Conservation (phyloP, 73 alveolate species). For the Paramecium tetraurelia region DNA sequence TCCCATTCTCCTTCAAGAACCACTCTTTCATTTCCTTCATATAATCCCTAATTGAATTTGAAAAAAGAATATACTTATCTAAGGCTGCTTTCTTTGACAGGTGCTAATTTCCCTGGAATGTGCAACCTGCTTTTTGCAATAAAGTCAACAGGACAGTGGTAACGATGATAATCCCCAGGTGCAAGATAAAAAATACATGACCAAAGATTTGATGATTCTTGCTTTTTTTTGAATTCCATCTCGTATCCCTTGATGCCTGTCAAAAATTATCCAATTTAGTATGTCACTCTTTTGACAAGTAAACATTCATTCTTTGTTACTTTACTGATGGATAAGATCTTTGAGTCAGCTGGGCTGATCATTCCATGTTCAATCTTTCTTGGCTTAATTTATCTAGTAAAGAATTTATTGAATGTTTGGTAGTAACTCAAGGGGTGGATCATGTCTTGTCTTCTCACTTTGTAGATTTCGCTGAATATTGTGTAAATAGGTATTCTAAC, state of each 20-base stretch:
- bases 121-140: slow-evolving; percentile 74
- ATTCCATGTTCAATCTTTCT: slow-evolving; percentile 51
- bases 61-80: slow-evolving; percentile 60
- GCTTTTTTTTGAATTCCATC: not conserved
- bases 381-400: slow-evolving; percentile 72
- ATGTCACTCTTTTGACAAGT: slow-evolving; percentile 60
- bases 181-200: slow-evolving; percentile 72
- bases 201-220: slow-evolving; percentile 33
- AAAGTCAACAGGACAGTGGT: slow-evolving; percentile 79
- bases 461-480: slow-evolving; percentile 46
- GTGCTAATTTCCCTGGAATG: slow-evolving; percentile 77
- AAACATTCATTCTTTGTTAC: slow-evolving; percentile 37
- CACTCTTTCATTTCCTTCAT: slow-evolving; percentile 84
- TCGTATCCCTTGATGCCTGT: slow-evolving; percentile 52
- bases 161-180: slow-evolving; percentile 91
- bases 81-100: slow-evolving; percentile 75
- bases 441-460: slow-evolving; percentile 49
- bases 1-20: slow-evolving; percentile 84
- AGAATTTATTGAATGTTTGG: slow-evolving; percentile 74
- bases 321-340: slow-evolving; percentile 36
- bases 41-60: slow-evolving; percentile 28
- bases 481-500: slow-evolving; percentile 10
- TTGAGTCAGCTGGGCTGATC: slow-evolving; percentile 62
- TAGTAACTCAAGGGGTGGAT: slow-evolving; percentile 57
- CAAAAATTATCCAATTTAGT: slow-evolving; percentile 55